A percentile compares a stretch with the other conserved stretches of the same genome.
These are phyloP conservation scores for Melanopsichium pennsylvanicum DNA, from an alignment of 1,284 basidiomycete species.

Conservation along the genomic window DNA sequence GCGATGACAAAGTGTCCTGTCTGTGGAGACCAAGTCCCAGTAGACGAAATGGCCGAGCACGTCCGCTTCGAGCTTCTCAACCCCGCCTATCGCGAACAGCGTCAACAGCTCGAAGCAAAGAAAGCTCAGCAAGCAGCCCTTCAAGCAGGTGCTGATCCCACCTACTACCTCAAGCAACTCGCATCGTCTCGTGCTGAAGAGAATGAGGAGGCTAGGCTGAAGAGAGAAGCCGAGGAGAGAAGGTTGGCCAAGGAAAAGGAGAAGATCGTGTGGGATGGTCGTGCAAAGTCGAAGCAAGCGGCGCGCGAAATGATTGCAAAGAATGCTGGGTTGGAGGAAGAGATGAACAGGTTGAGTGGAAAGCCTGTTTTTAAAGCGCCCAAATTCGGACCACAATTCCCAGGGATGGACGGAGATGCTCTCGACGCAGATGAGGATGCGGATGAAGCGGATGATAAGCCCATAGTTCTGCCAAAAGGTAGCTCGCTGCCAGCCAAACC, in stretches of 20 bases:
- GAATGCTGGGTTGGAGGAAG: constrained; percentile 46
- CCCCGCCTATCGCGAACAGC: constrained; percentile 72
- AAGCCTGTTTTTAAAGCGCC: constrained; percentile 30
- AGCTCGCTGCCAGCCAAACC: constrained; percentile 29
- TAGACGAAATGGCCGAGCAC: constrained; percentile 94
- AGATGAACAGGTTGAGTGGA: constrained; percentile 39
- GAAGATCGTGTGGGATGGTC: constrained; percentile 64
- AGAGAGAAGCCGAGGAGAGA: constrained; percentile 56
- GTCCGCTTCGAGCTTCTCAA: constrained; percentile 98
- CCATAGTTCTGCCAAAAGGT: constrained; percentile 16
- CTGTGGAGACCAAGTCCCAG: constrained; percentile 90
- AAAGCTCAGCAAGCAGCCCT: constrained; percentile 61
- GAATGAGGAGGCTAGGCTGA: constrained; percentile 53
- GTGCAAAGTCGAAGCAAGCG: constrained; percentile 44
- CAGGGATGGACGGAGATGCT: constrained; percentile 6
- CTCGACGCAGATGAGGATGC: constrained; percentile 2
- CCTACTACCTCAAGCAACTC: constrained; percentile 56
- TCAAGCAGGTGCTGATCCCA: constrained; percentile 60
- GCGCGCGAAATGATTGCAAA: constrained; percentile 49
- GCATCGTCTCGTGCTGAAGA: constrained; percentile 56
- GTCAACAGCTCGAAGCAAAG: constrained; percentile 57
- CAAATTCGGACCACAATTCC: constrained; percentile 46
- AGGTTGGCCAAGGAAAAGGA: constrained; percentile 58
- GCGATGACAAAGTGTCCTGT: constrained; percentile 80
- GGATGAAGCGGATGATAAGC: constrained; percentile 10